Evolutionary conservation across 768 basidiomycete species (phyloP), one percentile per base, ranked within the genome.

Genomic region (Amanita inopinata): DNA sequence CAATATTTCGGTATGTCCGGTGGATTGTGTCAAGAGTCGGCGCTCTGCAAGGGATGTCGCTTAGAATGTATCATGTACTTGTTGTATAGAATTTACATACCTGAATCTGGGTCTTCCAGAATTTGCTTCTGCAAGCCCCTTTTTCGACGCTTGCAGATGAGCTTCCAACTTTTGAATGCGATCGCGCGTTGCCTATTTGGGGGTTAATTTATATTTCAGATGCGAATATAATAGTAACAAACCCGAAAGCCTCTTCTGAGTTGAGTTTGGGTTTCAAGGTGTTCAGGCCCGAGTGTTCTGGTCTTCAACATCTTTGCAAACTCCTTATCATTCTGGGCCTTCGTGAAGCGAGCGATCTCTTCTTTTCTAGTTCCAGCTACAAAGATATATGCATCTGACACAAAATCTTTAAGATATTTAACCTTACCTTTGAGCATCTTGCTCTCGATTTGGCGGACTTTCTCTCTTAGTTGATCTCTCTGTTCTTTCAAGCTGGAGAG

Each of bases 11-110:
- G 52, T 86, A 83, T 0, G 88, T 84, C 23, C 87, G 75, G 51
- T 83, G 80, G 56, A 94, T 75, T 1, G 84, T 82, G 52, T 93
- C 92, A 38, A 96, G 62, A 5, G 87, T 78, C 1, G 91, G 90
- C 4, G 88, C 73, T 49, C 90, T 93, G 53, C 17, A 22, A 40
- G 20, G 36, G 19, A 45, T 25, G 30, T 10, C 6, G 23, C 35
- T 28, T n/a, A 38, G 11, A 46, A 40, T 33, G 41, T 15, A 15
- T 12, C 19, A 33, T 10, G 27, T 6, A 31, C 37, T 11, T 15
- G 11, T 11, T n/a, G n/a, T n/a, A n/a, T n/a, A n/a, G 30, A n/a
- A 39, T 48, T 20, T 10, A 63, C 74, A 24, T 51, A 83, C 87
- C 74, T 76, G 43, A 90, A 58, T 2, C 64, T 61, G 5, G 78